Evolutionary conservation across 2,329 filamentous ascomycete genomes (phyloP).

Genomic region (Phialocephala sp.): DNA sequence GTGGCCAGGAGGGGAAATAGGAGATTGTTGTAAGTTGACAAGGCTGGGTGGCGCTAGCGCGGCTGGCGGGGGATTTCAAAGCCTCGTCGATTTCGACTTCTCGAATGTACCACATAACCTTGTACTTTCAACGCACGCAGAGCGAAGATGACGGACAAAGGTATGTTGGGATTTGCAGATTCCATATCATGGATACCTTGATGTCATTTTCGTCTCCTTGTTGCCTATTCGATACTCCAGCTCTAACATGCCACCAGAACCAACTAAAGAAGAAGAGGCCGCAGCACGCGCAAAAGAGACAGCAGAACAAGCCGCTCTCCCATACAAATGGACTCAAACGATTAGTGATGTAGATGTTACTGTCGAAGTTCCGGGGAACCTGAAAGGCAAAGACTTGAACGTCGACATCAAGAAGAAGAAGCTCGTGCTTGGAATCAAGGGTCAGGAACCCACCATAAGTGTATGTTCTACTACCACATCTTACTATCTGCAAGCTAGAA

Average conservation of each 20-base stretch:
- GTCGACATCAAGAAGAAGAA: conserved; percentile 82
- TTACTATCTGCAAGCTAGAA: not conserved
- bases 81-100: conserved; percentile 32
- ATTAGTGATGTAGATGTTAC: conserved; percentile 87
- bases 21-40: conserved; percentile 12
- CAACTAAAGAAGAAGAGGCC: conserved; percentile 57
- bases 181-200: not conserved
- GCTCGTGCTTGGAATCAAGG: conserved; percentile 83
- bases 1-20: conserved; percentile 11
- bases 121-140: conserved; percentile 12
- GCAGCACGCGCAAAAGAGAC: conserved; percentile 73
- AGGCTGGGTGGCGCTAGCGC: conserved; percentile 27
- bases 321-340: conserved; percentile 97
- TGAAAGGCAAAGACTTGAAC: conserved; percentile 83
- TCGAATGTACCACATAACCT: conserved; percentile 26
- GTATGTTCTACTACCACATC: conserved; percentile 53
- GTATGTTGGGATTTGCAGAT: conserved; percentile 20
- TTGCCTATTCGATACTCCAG: not conserved
- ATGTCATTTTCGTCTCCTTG: not conserved
- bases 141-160: conserved; percentile 38
- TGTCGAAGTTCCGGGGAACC: conserved; percentile 77
- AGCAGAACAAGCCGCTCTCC: conserved; percentile 86
- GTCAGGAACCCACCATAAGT: conserved; percentile 82
- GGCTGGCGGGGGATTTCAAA: conserved; percentile 31
- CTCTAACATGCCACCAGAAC: conserved; percentile 31